Evolutionary conservation across 2,329 filamentous ascomycete species (phyloP), one percentile per base, ranked within the genome.

Genomic region (Alternaria longipes): DNA sequence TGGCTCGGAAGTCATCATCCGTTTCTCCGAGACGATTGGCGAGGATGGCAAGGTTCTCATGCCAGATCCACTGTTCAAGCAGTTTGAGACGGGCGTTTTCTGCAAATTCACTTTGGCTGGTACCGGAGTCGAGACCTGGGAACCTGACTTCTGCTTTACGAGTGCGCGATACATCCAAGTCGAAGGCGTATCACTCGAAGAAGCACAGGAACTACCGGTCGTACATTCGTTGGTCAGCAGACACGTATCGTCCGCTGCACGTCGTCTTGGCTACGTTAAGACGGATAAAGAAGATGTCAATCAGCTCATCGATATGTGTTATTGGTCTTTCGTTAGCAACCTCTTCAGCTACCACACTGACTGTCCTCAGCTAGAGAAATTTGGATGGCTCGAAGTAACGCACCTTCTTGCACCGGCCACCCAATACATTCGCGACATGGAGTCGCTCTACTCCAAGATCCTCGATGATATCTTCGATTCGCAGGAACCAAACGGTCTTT

Each of bases 371-470:
- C 63, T 68, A 12, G 69, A 84, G 64, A 84, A 84, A 59, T 84
- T 84, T 42, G 82, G 80, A 0, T 84, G 82, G 82, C 76, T 83
- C 0, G 82, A 84, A 66, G 82, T 83, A 6, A 82, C 82, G 1
- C 79, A 81, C 54, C 71, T 84, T 11, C 80, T 84, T 6, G 79
- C 79, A 14, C 80, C 81, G 0, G 78, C 80, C 0, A 56, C 54
- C 2, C 42, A 56, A 20, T 56, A 56, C 3, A 56, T 83, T 22
- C 78, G 80, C 7, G 81, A 83, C 47, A 81, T 83, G 74, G 82
- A 84, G 56, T 73, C 79, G 0, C 68, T 84, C 1, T 82, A 83
- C 59, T 78, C 80, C 40, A 84, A 83, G 61, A 83, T 83, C 5
- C 56, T 84, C 0, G 80, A 83, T 45, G 81, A 84, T 59, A 83